Evolutionary conservation across 2,329 filamentous ascomycete species (phyloP).

Genomic region (Verticillium albo-atrum): DNA sequence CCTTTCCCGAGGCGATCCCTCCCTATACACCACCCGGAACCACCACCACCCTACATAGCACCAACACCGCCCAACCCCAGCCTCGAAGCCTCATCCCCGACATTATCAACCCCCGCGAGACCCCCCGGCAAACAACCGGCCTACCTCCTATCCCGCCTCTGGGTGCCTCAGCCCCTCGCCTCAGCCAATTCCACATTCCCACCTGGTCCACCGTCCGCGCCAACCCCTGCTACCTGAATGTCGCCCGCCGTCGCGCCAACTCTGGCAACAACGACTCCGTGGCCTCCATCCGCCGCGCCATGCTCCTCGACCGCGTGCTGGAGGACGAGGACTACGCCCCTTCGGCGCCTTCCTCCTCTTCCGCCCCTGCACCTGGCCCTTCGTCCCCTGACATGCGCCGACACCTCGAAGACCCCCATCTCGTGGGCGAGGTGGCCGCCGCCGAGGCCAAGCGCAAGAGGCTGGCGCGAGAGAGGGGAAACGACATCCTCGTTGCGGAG

Average conservation of each 20-base stretch:
- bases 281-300: conserved; percentile 20
- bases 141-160: conserved; percentile 45
- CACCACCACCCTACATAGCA: conserved; percentile 10
- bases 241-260: conserved; percentile 57
- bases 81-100: conserved; percentile 3
- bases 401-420: conserved; percentile 61
- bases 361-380: conserved; percentile 20
- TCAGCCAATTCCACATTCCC: conserved; percentile 52
- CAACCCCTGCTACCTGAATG: conserved; percentile 57
- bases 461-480: conserved; percentile 49
- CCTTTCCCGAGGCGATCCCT: conserved; percentile 42
- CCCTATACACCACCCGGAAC: conserved; percentile 40
- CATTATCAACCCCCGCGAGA: conserved; percentile 9
- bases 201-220: conserved; percentile 53
- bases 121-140: conserved; percentile 31
- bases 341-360: conserved; percentile 32
- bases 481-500: conserved; percentile 51
- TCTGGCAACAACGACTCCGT: conserved; percentile 30
- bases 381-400: conserved; percentile 33
- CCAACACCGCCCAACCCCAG: conserved; percentile 10
- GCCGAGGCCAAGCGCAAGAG: conserved; percentile 51
- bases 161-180: conserved; percentile 22
- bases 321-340: conserved; percentile 23
- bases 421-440: conserved; percentile 64
- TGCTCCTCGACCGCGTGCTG: conserved; percentile 29